These are phyloP conservation scores for Jamesozyma gamospora DNA, from an alignment of 805 yeast genomes.

Conservation along the genomic window DNA sequence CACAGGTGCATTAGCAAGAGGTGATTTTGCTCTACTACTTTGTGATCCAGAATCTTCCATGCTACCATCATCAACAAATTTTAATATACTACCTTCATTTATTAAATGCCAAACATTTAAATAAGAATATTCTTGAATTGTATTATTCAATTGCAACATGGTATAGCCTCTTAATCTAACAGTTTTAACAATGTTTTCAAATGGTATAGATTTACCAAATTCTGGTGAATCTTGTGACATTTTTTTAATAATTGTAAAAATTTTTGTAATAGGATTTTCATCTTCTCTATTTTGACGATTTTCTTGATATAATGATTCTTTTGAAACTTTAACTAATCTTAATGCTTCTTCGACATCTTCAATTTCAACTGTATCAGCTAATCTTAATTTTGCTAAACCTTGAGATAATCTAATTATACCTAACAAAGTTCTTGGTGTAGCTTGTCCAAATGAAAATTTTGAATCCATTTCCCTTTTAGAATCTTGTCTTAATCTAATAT, in stretches of 20 bases:
- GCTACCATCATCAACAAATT: conserved; percentile 41
- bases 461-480: conserved; percentile 70
- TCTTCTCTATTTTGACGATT: conserved; percentile 46
- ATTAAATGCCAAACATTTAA: conserved; percentile 68
- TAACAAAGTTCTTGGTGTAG: conserved; percentile 89
- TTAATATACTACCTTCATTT: conserved; percentile 57
- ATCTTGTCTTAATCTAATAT: conserved; percentile 88
- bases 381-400: conserved; percentile 85
- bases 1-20: not conserved
- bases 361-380: conserved; percentile 55
- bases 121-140: conserved; percentile 63
- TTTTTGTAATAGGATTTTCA: conserved; percentile 53
- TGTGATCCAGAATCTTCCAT: conserved; percentile 8
- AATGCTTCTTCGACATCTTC: conserved; percentile 95
- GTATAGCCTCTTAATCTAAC: conserved; percentile 78
- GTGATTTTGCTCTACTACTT: not conserved
- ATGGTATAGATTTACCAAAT: conserved; percentile 28
- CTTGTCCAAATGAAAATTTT: conserved; percentile 72
- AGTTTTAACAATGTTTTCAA: conserved; percentile 47
- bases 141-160: conserved; percentile 61
- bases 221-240: conserved; percentile 35
- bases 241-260: conserved; percentile 60
- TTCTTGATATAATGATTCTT: conserved; percentile 60
- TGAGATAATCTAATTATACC: conserved; percentile 90
- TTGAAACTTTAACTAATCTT: conserved; percentile 77